Percentiles rank a stretch among this genome's conserved stretches.
These are phyloP conservation scores for Laguncularia racemosa DNA, from an alignment of 345 rosid genomes.

Conservation along the genomic window DNA sequence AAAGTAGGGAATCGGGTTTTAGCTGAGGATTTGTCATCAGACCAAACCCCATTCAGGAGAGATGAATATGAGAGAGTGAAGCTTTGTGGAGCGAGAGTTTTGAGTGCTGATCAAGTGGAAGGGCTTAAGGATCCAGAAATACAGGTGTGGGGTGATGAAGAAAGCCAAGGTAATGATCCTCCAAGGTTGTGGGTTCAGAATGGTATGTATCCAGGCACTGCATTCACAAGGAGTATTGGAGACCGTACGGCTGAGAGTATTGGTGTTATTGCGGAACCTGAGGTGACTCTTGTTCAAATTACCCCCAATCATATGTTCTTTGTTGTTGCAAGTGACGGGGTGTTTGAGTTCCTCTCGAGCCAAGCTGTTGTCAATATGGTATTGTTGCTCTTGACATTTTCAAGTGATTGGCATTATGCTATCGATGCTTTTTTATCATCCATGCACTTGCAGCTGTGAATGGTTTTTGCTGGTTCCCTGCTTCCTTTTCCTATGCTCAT, in stretches of 20 bases:
- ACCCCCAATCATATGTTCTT: conserved; percentile 68
- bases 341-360: conserved; percentile 92
- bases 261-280: conserved; percentile 82
- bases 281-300: conserved; percentile 56
- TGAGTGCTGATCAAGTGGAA: conserved; percentile 94
- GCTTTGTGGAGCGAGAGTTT: conserved; percentile 80
- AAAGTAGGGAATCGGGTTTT: conserved; percentile 47
- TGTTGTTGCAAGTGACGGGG: conserved; percentile 94
- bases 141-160: conserved; percentile 85
- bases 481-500: too few species aligned
- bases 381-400: conserved; percentile 2
- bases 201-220: conserved; percentile 94
- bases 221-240: conserved; percentile 90
- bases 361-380: conserved; percentile 88
- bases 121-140: conserved; percentile 79
- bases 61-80: conserved; percentile 93
- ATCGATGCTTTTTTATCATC: not conserved
- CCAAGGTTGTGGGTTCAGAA: conserved; percentile 95
- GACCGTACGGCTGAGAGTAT: conserved; percentile 80
- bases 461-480: too few species aligned
- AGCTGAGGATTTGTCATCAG: conserved; percentile 80
- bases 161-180: conserved; percentile 86
- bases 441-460: too few species aligned
- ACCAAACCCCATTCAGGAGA: conserved; percentile 92
- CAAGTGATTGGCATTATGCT: not conserved